Evolutionary conservation across 2,329 filamentous ascomycete genomes (phyloP).

Genomic region (Aspergillus vadensis): DNA sequence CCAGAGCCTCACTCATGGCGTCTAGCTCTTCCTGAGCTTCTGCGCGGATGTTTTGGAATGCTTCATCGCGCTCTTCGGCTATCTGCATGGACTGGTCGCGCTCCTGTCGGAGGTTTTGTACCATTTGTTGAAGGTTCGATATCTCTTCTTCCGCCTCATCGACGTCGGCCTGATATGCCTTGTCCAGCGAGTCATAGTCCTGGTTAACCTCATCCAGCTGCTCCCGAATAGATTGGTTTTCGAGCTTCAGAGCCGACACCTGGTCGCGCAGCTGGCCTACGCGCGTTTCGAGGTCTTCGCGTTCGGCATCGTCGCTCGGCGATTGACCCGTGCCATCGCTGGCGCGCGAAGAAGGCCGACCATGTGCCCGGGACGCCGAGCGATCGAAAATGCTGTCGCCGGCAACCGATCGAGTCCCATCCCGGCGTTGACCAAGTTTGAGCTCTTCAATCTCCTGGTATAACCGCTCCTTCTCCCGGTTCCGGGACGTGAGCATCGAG

Average conservation of each 20-base stretch:
- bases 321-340: slow-evolving; percentile 71
- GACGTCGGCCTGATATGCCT: slow-evolving; percentile 76
- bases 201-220: slow-evolving; percentile 78
- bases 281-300: slow-evolving; percentile 82
- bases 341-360: slow-evolving; percentile 71
- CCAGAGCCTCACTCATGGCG: slow-evolving; percentile 63
- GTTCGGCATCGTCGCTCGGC: slow-evolving; percentile 69
- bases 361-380: slow-evolving; percentile 82
- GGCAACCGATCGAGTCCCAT: slow-evolving; percentile 59
- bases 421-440: slow-evolving; percentile 81
- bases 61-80: slow-evolving; percentile 63
- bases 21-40: slow-evolving; percentile 64
- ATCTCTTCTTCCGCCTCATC: slow-evolving; percentile 79
- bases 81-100: slow-evolving; percentile 81
- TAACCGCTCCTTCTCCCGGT: slow-evolving; percentile 89
- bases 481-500: slow-evolving; percentile 94
- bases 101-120: slow-evolving; percentile 77
- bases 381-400: slow-evolving; percentile 91
- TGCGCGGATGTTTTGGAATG: slow-evolving; percentile 53
- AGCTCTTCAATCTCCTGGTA: slow-evolving; percentile 98
- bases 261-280: slow-evolving; percentile 83
- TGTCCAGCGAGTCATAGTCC: slow-evolving; percentile 74
- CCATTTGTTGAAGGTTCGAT: slow-evolving; percentile 73
- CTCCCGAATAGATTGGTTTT: slow-evolving; percentile 83
- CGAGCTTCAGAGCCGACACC: slow-evolving; percentile 79